Base-by-base conservation (phyloP, 2,329 filamentous ascomycete species). In the Coleophoma cylindrospora region DNA sequence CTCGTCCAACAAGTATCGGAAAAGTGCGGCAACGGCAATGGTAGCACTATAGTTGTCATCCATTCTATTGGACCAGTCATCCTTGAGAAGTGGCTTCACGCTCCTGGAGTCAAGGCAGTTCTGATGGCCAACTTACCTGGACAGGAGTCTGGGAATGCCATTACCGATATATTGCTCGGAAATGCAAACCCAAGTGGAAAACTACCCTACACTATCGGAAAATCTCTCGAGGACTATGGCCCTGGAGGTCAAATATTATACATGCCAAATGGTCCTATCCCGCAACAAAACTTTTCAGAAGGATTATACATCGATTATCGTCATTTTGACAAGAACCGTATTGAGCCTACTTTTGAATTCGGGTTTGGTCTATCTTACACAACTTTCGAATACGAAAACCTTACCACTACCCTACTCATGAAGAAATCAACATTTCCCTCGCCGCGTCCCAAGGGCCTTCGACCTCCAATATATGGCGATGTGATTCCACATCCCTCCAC, bases 251-350 rank as follows among this genome's bases (percentile, higher is more conserved):
- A 85, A 61, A 74, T 94, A 37, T 72, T 91, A 55, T 89, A 86
- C 61, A 71, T 81, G 45, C 80, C 86, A 0, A 87, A 89, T 57
- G 80, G 76, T 14, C 71, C 87, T 3, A 74, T 85, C 1, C 89
- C 90, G 0, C 89, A 95, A 63, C 89, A 95, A 58, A 84, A 89
- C 56, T 95, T 94, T 64, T 77, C 76, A 1, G 89, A 96, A 63
- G 89, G 89, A 0, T 70, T 96, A 0, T 91, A 91, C 63, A 84
- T 95, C 57, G 92, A 96, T 71, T 96, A 96, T 70, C 84, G 91
- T 12, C 81, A 91, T 67, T 91, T 96, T 59, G 91, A 96, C 72
- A 88, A 86, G 64, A 68, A 85, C 49, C 74, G 76, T 50, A 84
- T 94, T 52, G 74, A 75, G 5, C 91, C 91, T 1, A 85, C 87